Evolutionary conservation across 106 monocot species (phyloP).

Genomic region (Agapanthus africanus): DNA sequence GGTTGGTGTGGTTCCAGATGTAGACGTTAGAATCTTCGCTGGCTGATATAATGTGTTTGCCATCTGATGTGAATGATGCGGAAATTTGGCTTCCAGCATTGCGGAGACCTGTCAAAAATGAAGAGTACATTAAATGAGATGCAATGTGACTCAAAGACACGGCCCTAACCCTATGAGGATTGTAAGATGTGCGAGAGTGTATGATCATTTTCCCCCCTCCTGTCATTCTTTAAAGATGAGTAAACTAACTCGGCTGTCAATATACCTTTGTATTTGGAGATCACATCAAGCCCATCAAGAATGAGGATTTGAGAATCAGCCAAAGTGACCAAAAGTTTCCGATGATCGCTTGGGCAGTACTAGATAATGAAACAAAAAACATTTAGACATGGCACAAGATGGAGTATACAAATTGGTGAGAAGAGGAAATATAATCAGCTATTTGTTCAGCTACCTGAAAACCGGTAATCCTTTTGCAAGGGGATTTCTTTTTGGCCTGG

Average conservation of each 20-base stretch:
- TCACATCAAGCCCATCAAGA: conserved; percentile 47
- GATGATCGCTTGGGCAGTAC: conserved; percentile 51
- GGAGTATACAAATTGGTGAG: background rate
- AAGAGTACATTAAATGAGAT: background rate
- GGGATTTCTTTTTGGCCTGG: conserved; percentile 64
- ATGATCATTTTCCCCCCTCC: no score
- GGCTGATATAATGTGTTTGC: conserved; percentile 66
- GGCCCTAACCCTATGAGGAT: no score
- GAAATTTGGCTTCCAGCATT: conserved; percentile 62
- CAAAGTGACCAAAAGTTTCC: conserved; percentile 56
- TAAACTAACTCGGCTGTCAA: background rate
- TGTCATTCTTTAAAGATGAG: background rate
- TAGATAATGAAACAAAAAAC: conserved; percentile 16
- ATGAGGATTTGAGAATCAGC: conserved; percentile 57
- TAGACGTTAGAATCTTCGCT: conserved; percentile 86
- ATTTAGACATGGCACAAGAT: background rate
- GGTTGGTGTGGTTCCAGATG: conserved; percentile 44
- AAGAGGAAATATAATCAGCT: background rate
- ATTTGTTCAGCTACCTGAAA: conserved; percentile 51
- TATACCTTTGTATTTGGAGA: conserved; percentile 58
- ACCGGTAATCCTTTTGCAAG: conserved; percentile 63
- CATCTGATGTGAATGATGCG: conserved; percentile 78
- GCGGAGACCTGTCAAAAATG: conserved; percentile 40
- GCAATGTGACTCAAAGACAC: no score
- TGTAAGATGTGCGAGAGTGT: no score